Evolutionary conservation across 306 rosid genomes (phyloP), one percentile per base, ranked within the genome.

Genomic region (Abrus precatorius): DNA sequence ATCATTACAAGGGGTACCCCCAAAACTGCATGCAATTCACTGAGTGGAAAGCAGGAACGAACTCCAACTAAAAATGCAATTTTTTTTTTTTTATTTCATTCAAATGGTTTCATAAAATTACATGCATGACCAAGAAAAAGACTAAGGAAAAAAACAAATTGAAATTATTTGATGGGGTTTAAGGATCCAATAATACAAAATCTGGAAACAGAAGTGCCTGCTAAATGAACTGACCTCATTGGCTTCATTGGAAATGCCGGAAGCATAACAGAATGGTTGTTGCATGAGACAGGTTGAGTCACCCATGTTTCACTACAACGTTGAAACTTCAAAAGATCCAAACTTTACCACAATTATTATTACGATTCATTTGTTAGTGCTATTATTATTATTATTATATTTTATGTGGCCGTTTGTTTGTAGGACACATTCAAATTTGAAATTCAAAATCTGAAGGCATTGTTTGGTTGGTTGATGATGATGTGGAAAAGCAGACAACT

Each of bases 201-300:
- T 40, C 9, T 28, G 7, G 60, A 52, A 62, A 64, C 1, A 61
- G 52, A 77, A 66, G 54, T 69, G 79, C 28, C 33, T 50, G 74
- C 14, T 61, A 3, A n/a, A 43, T 77, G 85, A 75, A 86, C 88
- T 74, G 62, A 92, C 98, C 99, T 95, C 90, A 5, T 78, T 84
- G 86, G 97, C 27, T 77, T 95, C 96, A 86, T 90, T 90, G 83
- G 91, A 67, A 65, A 90, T 81, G 54, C 94, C 96, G 6, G 98
- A 90, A 84, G 89, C 86, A 64, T 91, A 93, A 72, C 98, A 93
- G 83, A 95, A 90, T 40, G 99, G 98, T 53, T 90, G 98, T 49
- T 89, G 98, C 96, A 95, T 86, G 88, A 95, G 87, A 87, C 99
- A 93, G 49, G 93, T 44, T 36, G 99, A 89, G 80, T 95, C 99